These are phyloP conservation scores for Entomortierella chlamydospora DNA, from an alignment of 192 early-diverging fungal species.

Conservation along the genomic window DNA sequence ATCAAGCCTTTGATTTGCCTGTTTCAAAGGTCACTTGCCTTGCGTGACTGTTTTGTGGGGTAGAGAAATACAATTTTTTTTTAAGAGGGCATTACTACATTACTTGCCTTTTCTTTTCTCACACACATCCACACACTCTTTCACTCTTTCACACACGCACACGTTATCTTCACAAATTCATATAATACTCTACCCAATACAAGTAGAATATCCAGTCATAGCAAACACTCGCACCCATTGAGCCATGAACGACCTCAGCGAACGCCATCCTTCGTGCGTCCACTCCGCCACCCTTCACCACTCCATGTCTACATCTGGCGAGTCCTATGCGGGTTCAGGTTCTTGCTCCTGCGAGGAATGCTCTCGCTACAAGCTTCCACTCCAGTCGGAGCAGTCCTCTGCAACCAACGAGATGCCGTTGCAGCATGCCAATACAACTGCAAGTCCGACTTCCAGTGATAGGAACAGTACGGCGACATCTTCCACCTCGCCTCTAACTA, in stretches of 20 bases:
- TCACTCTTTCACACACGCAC: background rate
- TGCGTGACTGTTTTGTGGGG: background rate
- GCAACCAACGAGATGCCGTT: background rate
- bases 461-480: slow-evolving; percentile 3
- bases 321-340: background rate
- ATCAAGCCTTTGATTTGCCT: no score
- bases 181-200: background rate
- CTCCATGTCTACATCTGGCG: slow-evolving; percentile 16
- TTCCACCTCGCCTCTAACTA: slow-evolving; percentile 20
- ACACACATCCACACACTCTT: background rate
- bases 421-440: background rate
- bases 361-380: slow-evolving; percentile 27
- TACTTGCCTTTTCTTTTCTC: background rate
- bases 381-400: slow-evolving; percentile 15
- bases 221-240: no score
- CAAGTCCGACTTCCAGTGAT: background rate
- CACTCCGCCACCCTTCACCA: slow-evolving; percentile 40
- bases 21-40: background rate
- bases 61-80: no score
- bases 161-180: background rate
- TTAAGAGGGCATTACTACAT: background rate
- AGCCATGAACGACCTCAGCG: slow-evolving; percentile 30
- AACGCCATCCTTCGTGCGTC: slow-evolving; percentile 38
- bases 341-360: slow-evolving; percentile 48
- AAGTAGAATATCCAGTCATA: background rate